Percentiles rank a stretch among this genome's conserved stretches.
Evolutionary conservation across 2,329 filamentous ascomycete genomes (phyloP).

Genomic region (Diaporthe destruens): DNA sequence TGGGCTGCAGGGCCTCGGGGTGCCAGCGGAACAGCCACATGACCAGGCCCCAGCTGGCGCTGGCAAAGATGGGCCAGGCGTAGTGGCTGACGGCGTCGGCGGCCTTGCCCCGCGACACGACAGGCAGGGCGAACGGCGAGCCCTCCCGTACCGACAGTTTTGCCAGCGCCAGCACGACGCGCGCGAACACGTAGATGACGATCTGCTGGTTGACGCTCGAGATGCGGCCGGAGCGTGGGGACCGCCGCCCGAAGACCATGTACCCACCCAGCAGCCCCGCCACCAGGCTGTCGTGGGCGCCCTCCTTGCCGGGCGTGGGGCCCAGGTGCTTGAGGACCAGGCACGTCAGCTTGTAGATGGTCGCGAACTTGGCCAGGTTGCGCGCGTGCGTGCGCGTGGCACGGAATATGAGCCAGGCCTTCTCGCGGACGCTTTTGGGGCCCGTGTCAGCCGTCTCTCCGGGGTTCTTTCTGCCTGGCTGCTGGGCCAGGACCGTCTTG

Average conservation of each 20-base stretch:
- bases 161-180: conserved; percentile 86
- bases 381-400: conserved; percentile 91
- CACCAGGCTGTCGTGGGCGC: conserved; percentile 85
- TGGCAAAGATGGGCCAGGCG: conserved; percentile 94
- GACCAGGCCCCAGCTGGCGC: conserved; percentile 89
- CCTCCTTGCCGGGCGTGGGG: conserved; percentile 70
- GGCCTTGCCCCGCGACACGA: conserved; percentile 60
- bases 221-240: conserved; percentile 73
- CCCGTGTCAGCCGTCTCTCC: conserved; percentile 11
- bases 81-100: conserved; percentile 71
- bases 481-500: conserved; percentile 20
- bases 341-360: conserved; percentile 89
- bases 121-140: conserved; percentile 57
- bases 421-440: conserved; percentile 73
- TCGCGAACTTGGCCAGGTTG: conserved; percentile 91
- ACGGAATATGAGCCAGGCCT: conserved; percentile 80
- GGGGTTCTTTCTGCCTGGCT: conserved; percentile 1
- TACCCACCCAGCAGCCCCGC: conserved; percentile 92
- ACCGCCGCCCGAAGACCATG: conserved; percentile 83
- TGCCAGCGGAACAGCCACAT: conserved; percentile 97
- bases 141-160: conserved; percentile 82
- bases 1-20: conserved; percentile 90
- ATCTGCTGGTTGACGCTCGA: conserved; percentile 95
- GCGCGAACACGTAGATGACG: conserved; percentile 96
- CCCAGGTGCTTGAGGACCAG: conserved; percentile 76